A percentile compares a stretch with the other conserved stretches of the same genome.
Conservation (phyloP, 345 rosid genomes). For the Erodium maritimum region DNA sequence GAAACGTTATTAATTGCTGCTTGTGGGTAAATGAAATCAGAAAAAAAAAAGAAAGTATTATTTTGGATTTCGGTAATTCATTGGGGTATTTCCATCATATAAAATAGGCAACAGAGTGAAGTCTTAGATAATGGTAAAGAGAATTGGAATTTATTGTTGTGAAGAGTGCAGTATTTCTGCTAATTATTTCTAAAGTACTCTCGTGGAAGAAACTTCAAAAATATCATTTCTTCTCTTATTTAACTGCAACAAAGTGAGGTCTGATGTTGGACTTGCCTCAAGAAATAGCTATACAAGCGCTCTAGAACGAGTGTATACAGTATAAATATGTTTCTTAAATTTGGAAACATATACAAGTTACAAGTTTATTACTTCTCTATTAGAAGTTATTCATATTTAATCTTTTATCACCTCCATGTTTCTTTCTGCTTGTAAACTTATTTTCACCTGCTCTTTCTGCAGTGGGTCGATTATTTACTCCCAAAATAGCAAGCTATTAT, state of each 20-base stretch:
- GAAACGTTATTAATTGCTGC: too few relatives aligned
- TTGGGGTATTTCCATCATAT: not conserved
- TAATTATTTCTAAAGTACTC: not conserved
- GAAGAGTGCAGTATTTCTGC: not conserved
- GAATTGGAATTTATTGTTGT: not conserved
- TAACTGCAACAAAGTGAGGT: too few relatives aligned
- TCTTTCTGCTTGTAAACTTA: not conserved
- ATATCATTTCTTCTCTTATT: not conserved
- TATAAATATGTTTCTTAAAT: not conserved
- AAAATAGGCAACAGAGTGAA: not conserved
- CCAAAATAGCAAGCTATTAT: conserved; percentile 65
- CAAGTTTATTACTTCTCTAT: not conserved
- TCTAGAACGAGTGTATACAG: not conserved
- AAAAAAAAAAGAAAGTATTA: not conserved
- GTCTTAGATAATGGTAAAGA: not conserved
- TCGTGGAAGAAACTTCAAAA: not conserved
- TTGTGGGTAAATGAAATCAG: not conserved
- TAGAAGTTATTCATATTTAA: too few relatives aligned
- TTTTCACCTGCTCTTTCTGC: conserved; percentile 7
- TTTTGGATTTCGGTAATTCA: not conserved
- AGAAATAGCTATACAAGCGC: not conserved
- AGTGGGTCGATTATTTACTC: conserved; percentile 94
- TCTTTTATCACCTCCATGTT: not conserved
- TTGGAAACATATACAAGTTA: too few relatives aligned
- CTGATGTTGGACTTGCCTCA: not conserved